phyloP scores from a whole-genome alignment of 805 yeast genomes.

The Clavispora fructus region DNA sequence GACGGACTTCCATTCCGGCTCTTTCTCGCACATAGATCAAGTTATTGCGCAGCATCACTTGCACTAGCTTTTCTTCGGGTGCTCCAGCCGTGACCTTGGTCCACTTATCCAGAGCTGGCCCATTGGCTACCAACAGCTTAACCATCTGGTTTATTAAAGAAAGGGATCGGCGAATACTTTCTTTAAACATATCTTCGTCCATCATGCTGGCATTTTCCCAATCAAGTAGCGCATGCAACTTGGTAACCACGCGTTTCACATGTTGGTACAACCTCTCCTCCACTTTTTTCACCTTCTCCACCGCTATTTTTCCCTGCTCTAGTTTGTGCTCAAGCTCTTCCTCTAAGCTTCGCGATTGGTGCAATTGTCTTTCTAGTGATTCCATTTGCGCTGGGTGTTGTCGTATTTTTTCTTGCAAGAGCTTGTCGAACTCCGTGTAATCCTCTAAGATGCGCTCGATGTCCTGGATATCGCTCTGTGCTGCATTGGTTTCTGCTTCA shows the following conservation, averaged over 20 bases:
- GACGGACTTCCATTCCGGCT: not conserved
- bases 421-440: constrained; percentile 6
- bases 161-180: constrained; percentile 8
- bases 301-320: not conserved
- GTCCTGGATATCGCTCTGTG: not conserved
- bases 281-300: constrained; percentile 3
- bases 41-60: constrained; percentile 13
- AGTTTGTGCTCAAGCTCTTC: constrained; percentile 3
- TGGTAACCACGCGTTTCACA: constrained; percentile 15
- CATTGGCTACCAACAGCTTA: constrained; percentile 1
- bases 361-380: constrained; percentile 3
- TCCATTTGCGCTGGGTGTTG: constrained; percentile 9
- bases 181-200: constrained; percentile 14
- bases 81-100: constrained; percentile 4
- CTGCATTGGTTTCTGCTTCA: not conserved
- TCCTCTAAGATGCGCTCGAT: constrained; percentile 3
- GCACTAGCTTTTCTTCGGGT: constrained; percentile 10
- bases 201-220: constrained; percentile 16
- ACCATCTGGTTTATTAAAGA: constrained; percentile 8
- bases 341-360: constrained; percentile 2
- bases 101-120: constrained; percentile 6
- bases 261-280: constrained; percentile 11
- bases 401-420: constrained; percentile 2
- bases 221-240: constrained; percentile 17
- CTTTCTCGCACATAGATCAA: not conserved